Evolutionary conservation across 768 basidiomycete species (phyloP).

Genomic region (Kwoniella pini): DNA sequence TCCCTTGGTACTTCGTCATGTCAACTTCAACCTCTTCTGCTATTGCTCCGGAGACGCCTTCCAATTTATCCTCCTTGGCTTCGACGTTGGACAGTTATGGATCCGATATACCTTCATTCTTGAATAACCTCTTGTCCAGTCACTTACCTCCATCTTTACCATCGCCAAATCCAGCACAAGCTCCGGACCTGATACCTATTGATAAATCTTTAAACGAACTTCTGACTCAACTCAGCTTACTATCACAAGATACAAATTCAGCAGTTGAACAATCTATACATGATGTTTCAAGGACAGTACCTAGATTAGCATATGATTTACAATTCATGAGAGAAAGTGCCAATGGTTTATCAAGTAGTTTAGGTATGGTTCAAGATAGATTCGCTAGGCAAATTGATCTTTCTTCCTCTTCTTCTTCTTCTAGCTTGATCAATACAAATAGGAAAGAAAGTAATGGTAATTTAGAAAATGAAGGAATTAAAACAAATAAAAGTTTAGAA

Average conservation of each 20-base stretch:
- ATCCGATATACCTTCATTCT: slow-evolving; percentile 37
- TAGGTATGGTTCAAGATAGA: slow-evolving; percentile 65
- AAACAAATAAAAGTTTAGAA: slow-evolving; percentile 59
- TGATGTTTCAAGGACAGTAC: slow-evolving; percentile 86
- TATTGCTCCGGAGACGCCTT: slow-evolving; percentile 6
- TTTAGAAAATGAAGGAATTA: slow-evolving; percentile 19
- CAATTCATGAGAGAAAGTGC: slow-evolving; percentile 97
- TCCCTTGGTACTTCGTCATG: slow-evolving; percentile 1
- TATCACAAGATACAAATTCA: slow-evolving; percentile 82
- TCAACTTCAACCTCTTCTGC: neutral
- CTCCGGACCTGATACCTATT: slow-evolving; percentile 62
- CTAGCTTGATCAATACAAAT: neutral
- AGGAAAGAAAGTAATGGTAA: slow-evolving; percentile 49
- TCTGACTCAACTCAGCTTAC: slow-evolving; percentile 76
- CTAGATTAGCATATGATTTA: slow-evolving; percentile 89
- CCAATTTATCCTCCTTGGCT: slow-evolving; percentile 28
- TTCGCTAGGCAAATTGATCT: slow-evolving; percentile 27
- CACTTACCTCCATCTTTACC: slow-evolving; percentile 14
- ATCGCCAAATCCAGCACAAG: slow-evolving; percentile 7
- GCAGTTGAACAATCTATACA: slow-evolving; percentile 85
- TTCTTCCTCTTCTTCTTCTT: neutral
- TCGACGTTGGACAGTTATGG: slow-evolving; percentile 30
- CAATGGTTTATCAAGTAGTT: slow-evolving; percentile 67
- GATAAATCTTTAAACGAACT: slow-evolving; percentile 75
- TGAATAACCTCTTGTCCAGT: slow-evolving; percentile 43